phyloP scores from a whole-genome alignment of 2,329 filamentous ascomycete species.

The Beauveria rudraprayagi region DNA sequence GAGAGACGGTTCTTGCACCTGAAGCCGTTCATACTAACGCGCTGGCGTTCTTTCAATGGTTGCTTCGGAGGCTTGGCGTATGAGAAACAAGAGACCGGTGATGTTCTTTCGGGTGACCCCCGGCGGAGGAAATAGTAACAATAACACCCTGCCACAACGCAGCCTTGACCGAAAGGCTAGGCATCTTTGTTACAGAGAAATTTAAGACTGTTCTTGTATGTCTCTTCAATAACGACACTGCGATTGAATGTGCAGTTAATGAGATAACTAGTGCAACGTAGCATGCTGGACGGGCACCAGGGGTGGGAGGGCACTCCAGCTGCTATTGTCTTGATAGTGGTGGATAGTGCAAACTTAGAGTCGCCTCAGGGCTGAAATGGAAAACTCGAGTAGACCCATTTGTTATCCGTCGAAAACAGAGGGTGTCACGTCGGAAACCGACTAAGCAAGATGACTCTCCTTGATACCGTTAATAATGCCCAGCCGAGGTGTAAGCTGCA shows the following conservation, averaged over 20 bases:
- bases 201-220: neutral
- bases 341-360: neutral
- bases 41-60: neutral
- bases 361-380: neutral
- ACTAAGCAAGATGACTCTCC: neutral
- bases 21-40: neutral
- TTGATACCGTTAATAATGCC: neutral
- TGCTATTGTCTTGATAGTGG: neutral
- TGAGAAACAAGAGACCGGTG: neutral
- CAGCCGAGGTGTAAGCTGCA: neutral
- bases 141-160: neutral
- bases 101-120: neutral
- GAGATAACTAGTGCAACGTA: conserved; percentile 9
- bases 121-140: neutral
- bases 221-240: neutral
- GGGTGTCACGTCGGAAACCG: neutral
- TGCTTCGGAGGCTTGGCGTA: neutral
- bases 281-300: neutral
- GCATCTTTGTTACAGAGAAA: neutral
- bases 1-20: neutral
- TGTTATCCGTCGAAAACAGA: neutral
- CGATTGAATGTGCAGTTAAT: neutral
- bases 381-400: neutral
- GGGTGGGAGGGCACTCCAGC: neutral
- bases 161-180: neutral